Percentiles rank a stretch among this genome's conserved stretches.
These are phyloP conservation scores for Ascocoryne sarcoides DNA, from an alignment of 2,329 filamentous ascomycete genomes.

Conservation along the genomic window DNA sequence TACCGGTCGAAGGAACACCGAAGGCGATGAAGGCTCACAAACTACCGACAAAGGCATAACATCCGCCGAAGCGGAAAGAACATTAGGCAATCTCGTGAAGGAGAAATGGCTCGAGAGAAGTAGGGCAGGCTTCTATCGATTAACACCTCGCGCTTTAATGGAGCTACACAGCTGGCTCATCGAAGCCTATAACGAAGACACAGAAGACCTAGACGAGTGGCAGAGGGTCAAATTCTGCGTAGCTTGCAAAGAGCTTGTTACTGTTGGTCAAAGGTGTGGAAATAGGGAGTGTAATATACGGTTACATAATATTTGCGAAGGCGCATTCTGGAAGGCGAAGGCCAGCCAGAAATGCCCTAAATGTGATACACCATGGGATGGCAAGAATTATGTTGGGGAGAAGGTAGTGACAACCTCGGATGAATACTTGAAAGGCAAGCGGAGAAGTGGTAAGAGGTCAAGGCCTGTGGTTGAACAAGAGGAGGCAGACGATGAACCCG, in stretches of 20 bases:
- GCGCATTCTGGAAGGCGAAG: constrained; percentile 59
- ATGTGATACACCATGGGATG: constrained; percentile 44
- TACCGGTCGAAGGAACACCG: constrained; percentile 12
- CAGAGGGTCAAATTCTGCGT: constrained; percentile 79
- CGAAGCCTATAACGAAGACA: constrained; percentile 80
- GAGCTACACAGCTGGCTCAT: constrained; percentile 78
- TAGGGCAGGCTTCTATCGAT: constrained; percentile 58
- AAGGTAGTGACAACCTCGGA: constrained; percentile 27
- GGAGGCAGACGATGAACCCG: background rate
- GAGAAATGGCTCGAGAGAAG: constrained; percentile 84
- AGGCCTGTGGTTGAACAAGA: background rate
- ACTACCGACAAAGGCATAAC: constrained; percentile 52
- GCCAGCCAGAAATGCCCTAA: constrained; percentile 53
- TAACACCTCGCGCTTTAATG: constrained; percentile 71
- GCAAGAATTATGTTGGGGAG: constrained; percentile 27
- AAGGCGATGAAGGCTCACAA: constrained; percentile 26
- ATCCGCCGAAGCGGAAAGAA: constrained; percentile 65
- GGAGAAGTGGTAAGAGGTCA: constrained; percentile 19
- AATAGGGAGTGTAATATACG: constrained; percentile 59
- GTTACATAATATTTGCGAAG: constrained; percentile 68
- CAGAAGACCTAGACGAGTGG: constrained; percentile 48
- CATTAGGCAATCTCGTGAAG: constrained; percentile 60
- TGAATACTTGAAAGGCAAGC: constrained; percentile 24
- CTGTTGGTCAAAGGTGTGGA: constrained; percentile 68
- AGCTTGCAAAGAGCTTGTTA: constrained; percentile 85